Conservation (phyloP, 1,139 yeast genomes). For the Hyphopichia burtonii region DNA sequence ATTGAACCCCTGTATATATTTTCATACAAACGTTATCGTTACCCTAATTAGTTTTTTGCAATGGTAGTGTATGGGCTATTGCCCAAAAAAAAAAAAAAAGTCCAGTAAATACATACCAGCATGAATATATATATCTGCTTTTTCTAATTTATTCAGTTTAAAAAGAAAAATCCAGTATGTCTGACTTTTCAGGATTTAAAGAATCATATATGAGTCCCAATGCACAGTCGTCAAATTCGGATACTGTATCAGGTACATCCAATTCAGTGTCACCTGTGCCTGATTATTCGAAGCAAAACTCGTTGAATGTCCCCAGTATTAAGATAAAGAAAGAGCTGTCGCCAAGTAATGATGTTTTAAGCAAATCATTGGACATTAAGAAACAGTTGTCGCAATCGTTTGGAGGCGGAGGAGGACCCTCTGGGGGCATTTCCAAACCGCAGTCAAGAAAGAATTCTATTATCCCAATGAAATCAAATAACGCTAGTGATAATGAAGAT, state of each 20-base stretch:
- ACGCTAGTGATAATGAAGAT: constrained; percentile 30
- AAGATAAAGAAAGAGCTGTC: constrained; percentile 24
- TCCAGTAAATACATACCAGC: neutral
- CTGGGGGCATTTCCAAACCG: constrained; percentile 43
- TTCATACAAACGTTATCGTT: constrained; percentile 1
- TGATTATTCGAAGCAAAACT: constrained; percentile 14
- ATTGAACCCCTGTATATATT: neutral
- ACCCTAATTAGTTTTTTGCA: neutral
- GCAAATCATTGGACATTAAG: constrained; percentile 37
- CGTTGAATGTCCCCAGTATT: constrained; percentile 26
- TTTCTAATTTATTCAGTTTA: neutral
- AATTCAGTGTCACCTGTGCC: constrained; percentile 16
- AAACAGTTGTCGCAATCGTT: constrained; percentile 44
- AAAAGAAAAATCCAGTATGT: too few relatives aligned
- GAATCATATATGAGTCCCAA: constrained; percentile 19
- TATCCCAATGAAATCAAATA: constrained; percentile 26
- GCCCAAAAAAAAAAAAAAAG: neutral
- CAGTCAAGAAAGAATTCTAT: constrained; percentile 40
- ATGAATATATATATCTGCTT: neutral
- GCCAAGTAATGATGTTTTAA: constrained; percentile 24
- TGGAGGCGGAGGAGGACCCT: constrained; percentile 18
- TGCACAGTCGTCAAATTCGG: constrained; percentile 16
- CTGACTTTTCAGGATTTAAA: constrained; percentile 23
- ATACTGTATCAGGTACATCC: constrained; percentile 16
- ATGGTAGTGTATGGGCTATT: neutral